These are phyloP conservation scores for Poa annua DNA, from an alignment of 176 grass and related monocot genomes.

Conservation along the genomic window DNA sequence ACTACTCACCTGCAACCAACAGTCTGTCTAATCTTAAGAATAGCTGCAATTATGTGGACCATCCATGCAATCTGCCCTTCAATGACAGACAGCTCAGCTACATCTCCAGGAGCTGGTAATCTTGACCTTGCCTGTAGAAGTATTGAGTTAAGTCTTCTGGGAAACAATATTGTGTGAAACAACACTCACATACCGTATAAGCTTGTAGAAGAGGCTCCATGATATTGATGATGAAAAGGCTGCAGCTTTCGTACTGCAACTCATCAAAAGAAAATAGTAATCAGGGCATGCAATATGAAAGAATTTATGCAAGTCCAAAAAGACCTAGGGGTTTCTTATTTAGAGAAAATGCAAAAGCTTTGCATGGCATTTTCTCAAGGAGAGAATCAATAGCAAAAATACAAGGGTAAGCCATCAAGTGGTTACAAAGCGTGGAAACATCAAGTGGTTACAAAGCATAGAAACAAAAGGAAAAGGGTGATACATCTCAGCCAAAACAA, in stretches of 20 bases:
- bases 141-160: slow-evolving; percentile 37
- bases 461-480: not conserved
- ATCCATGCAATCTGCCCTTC: slow-evolving; percentile 99
- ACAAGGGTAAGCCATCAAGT: not conserved
- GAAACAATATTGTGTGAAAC: not conserved
- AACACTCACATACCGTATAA: slow-evolving; percentile 83
- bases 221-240: slow-evolving; percentile 94
- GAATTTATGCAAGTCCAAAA: slow-evolving; percentile 30
- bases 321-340: not conserved
- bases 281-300: slow-evolving; percentile 30
- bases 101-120: slow-evolving; percentile 72
- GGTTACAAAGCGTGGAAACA: slow-evolving; percentile 5
- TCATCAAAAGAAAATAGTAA: slow-evolving; percentile 44
- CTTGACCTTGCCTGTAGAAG: slow-evolving; percentile 85
- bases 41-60: slow-evolving; percentile 94
- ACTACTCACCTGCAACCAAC: slow-evolving; percentile 67
- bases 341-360: slow-evolving; percentile 19
- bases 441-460: not conserved
- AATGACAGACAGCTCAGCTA: slow-evolving; percentile 77
- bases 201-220: slow-evolving; percentile 99
- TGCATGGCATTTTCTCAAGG: not conserved
- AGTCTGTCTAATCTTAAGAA: slow-evolving; percentile 89
- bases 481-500: not conserved
- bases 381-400: not conserved
- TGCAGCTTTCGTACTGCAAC: slow-evolving; percentile 93